phyloP scores from a whole-genome alignment of 352 stramenopile genomes.

The Blastocystis sp. region DNA sequence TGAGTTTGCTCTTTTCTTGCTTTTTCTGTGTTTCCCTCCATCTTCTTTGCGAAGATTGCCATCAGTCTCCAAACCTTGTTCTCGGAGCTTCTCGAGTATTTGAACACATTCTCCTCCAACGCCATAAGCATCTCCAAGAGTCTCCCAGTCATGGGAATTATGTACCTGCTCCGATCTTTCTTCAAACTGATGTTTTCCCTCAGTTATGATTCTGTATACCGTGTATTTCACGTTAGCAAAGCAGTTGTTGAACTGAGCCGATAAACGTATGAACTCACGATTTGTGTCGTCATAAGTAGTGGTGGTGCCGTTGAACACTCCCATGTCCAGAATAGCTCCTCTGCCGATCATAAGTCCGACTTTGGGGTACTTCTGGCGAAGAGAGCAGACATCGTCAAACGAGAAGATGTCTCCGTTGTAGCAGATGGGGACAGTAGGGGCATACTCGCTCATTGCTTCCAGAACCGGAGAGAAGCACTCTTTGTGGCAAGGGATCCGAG shows the following conservation, averaged over 20 bases:
- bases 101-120: constrained; percentile 5
- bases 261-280: constrained; percentile 63
- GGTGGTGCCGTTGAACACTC: constrained; percentile 53
- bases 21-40: constrained; percentile 22
- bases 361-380: constrained; percentile 70
- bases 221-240: constrained; percentile 61
- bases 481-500: constrained; percentile 52
- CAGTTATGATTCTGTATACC: constrained; percentile 37
- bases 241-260: constrained; percentile 44
- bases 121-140: constrained; percentile 15
- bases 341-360: constrained; percentile 76
- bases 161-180: not conserved
- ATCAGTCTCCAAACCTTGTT: constrained; percentile 8
- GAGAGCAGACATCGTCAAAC: constrained; percentile 71
- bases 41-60: not conserved
- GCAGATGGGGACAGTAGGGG: constrained; percentile 71
- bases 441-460: constrained; percentile 61
- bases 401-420: constrained; percentile 79
- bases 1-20: constrained; percentile 26
- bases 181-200: constrained; percentile 30
- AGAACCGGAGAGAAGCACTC: constrained; percentile 61
- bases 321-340: constrained; percentile 74
- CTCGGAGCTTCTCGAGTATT: constrained; percentile 2
- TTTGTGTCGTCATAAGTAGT: constrained; percentile 62
- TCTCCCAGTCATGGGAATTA: constrained; percentile 52